These are phyloP conservation scores for Canariomyces notabilis DNA, from an alignment of 2,329 filamentous ascomycete genomes.

Conservation along the genomic window DNA sequence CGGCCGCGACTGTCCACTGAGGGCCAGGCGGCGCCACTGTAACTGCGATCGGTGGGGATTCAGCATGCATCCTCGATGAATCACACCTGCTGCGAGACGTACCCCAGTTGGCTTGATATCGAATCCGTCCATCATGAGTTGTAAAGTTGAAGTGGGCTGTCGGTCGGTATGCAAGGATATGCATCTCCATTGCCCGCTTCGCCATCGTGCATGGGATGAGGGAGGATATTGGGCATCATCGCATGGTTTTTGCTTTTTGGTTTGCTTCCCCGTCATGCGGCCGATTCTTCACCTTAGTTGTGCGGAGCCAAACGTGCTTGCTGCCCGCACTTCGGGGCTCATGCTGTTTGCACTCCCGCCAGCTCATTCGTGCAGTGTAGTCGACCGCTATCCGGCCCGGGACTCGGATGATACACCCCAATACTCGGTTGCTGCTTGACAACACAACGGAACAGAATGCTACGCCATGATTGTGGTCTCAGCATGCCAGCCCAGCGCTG, in stretches of 20 bases:
- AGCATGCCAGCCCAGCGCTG: not conserved
- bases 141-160: not conserved
- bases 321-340: constrained; percentile 17
- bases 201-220: constrained; percentile 12
- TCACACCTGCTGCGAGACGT: not conserved
- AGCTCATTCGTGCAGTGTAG: constrained; percentile 11
- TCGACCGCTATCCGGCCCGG: constrained; percentile 7
- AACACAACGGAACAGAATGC: not conserved
- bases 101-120: not conserved
- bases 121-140: constrained; percentile 1
- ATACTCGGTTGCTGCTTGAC: not conserved
- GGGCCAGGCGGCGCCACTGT: not conserved
- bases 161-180: constrained; percentile 13
- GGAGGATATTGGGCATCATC: constrained; percentile 22
- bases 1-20: constrained; percentile 9
- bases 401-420: constrained; percentile 9
- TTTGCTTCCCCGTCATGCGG: constrained; percentile 5
- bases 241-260: constrained; percentile 17
- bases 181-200: constrained; percentile 13
- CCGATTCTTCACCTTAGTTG: constrained; percentile 15
- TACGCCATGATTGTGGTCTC: not conserved
- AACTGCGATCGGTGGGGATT: not conserved
- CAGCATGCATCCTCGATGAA: not conserved
- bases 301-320: constrained; percentile 17
- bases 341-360: constrained; percentile 12